Base-by-base conservation (phyloP, 1,284 basidiomycete genomes). In the Naganishia liquefaciens region DNA sequence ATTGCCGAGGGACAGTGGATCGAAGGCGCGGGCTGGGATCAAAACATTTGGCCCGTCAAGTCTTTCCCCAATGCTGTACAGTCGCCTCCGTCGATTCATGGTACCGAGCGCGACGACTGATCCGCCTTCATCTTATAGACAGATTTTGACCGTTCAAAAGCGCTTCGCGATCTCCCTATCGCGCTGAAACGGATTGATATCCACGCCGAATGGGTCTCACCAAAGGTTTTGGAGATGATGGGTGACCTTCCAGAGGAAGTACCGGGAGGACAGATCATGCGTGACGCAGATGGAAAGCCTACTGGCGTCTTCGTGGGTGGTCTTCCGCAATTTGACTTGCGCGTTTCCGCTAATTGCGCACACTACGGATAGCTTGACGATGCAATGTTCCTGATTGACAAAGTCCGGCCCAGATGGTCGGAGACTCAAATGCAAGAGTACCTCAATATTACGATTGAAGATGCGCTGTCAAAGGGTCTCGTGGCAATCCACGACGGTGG, bases 11-110 rank as follows among this genome's bases (percentile, higher is more conserved):
- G 82, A 3, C 80, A 77, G 4, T 95, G 91, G 91, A 85, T 96
- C 62, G 81, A 87, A 70, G 93, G 91, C 3, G 85, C 89, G 80
- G 93, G 93, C 5, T 97, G 93, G 93, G 91, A 97, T 74, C 93
- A 97, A 76, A 95, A 89, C 5, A 69, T 76, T 3, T 84, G 78
- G 75, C 67, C 82, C 1, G 84, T 81, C 21, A 79, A 83, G 28
- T 76, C 82, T 30, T 94, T 93, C 72, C 93, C 93, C 0, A 88
- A 84, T 27, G 88, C 90, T 5, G 91, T 91, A 70, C 57, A 85
- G 76, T 21, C 5, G 66, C 37, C 33, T 33, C 46, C 23, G 42
- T 15, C 23, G n/a, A 19, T 17, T 28, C 25, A 21, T 27, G 42
- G 5, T n/a, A 30, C 37, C 2, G 7, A 27, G 3, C n/a, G n/a